These are phyloP conservation scores for Astrothelium macrocarpum DNA, from an alignment of 495 filamentous ascomycete genomes.

Conservation along the genomic window DNA sequence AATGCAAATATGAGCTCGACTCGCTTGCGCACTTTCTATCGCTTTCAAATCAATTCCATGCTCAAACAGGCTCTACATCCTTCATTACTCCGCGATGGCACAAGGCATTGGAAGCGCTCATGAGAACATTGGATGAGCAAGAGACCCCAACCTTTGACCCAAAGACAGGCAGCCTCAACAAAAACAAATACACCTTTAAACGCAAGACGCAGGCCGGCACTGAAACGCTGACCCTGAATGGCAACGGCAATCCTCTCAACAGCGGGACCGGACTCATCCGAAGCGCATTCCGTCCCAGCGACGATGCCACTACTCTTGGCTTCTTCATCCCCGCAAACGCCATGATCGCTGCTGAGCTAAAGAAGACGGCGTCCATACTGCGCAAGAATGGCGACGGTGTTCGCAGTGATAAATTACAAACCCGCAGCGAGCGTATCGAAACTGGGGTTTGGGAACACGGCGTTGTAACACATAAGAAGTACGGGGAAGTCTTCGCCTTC, in stretches of 20 bases:
- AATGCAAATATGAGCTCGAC: slow-evolving; percentile 99
- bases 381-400: slow-evolving; percentile 37
- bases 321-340: slow-evolving; percentile 97
- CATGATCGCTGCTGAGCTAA: slow-evolving; percentile 86
- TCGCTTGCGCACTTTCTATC: slow-evolving; percentile 87
- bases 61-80: slow-evolving; percentile 63
- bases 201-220: slow-evolving; percentile 71
- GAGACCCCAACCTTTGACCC: slow-evolving; percentile 68
- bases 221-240: slow-evolving; percentile 75
- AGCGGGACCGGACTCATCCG: slow-evolving; percentile 75
- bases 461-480: slow-evolving; percentile 74
- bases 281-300: slow-evolving; percentile 90
- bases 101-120: slow-evolving; percentile 61
- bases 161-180: slow-evolving; percentile 49
- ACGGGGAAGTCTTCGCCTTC: slow-evolving; percentile 86
- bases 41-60: slow-evolving; percentile 75
- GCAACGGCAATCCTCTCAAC: slow-evolving; percentile 84
- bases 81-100: slow-evolving; percentile 77
- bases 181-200: slow-evolving; percentile 80
- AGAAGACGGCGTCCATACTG: slow-evolving; percentile 62
- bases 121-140: slow-evolving; percentile 68
- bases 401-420: slow-evolving; percentile 39
- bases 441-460: slow-evolving; percentile 79
- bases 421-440: slow-evolving; percentile 59
- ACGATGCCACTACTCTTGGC: slow-evolving; percentile 91